These are phyloP conservation scores for Hygrophila difformis DNA, from an alignment of 257 asterid species.

Conservation along the genomic window DNA sequence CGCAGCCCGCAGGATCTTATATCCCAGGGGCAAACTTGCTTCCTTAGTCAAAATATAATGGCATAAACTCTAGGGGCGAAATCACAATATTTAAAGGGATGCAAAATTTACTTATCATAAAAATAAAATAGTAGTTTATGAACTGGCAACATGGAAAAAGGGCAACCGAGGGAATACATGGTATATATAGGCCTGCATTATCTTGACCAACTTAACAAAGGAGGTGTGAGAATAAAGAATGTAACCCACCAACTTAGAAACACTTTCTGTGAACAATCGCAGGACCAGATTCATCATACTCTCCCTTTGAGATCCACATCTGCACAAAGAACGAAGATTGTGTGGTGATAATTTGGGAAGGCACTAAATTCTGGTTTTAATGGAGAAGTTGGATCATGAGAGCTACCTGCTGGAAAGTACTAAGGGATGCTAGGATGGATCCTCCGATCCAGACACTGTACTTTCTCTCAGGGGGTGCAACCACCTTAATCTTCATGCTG, in stretches of 20 bases:
- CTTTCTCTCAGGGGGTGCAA: constrained; percentile 64
- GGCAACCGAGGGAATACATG: not conserved
- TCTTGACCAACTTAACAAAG: not conserved
- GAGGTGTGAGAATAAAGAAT: constrained; percentile 5
- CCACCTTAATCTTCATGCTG: constrained; percentile 65
- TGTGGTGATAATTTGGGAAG: not conserved
- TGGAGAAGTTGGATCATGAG: not conserved
- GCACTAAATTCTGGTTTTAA: not conserved
- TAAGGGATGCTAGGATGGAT: constrained; percentile 57
- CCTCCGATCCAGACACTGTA: constrained; percentile 81
- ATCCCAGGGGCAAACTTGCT: no score
- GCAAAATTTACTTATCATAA: no score
- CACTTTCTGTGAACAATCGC: constrained; percentile 63
- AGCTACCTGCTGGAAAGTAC: constrained; percentile 74
- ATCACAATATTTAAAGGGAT: no score
- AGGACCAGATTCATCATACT: constrained; percentile 55
- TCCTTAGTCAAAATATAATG: no score
- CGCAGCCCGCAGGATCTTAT: no score
- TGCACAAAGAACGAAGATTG: constrained; percentile 14
- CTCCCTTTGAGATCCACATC: constrained; percentile 62
- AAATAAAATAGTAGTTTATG: no score
- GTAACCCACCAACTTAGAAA: constrained; percentile 27
- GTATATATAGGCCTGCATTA: no score
- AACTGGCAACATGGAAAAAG: no score
- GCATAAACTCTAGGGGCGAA: no score